Base-by-base conservation (phyloP, 108 stramenopile species). In the Cylindrotheca closterium region DNA sequence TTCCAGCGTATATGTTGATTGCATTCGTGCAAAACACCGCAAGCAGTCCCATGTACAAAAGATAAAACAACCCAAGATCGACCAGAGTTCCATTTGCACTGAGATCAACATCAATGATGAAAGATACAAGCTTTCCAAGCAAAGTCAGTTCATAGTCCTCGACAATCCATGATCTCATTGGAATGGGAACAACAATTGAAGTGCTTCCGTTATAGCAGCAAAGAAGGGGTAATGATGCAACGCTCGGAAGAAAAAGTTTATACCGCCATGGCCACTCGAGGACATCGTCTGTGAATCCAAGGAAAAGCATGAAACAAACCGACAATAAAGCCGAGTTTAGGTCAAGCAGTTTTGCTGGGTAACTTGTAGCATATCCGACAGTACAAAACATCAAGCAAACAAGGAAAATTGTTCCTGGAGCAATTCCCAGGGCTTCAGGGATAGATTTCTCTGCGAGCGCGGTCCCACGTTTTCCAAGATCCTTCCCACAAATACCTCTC, bases 21-120 rank as follows among this genome's bases (percentile, higher is more conserved):
- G 98, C 96, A 71, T 99, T 99, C 29, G 99, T 98, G 78, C 97
- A 98, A 83, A 99, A 99, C 2, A 99, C 96, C 1, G 96, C 96
- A 31, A 98, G 79, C 72, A 98, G 71, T 29, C 90, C 94, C 97
- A 99, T 99, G 73, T 96, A 98, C 23, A 96, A 67, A 58, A 93
- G 67, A 69, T 97, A 99, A 33, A 92, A 78, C 37, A 73, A 52
- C 31, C 96, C 96, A 65, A 95, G 53, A 66, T 96, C 89, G 23
- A 98, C 53, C 3, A 96, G 67, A 3, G 74, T 70, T 26, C 95
- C 96, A 28, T 84, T 74, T 2, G 88, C 81, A 52, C 84, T 73
- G 47, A 71, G 55, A 77, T 97, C 91, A 23, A 97, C 80, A 7
- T 71, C 74, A 4, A 88, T 68, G 27, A 90, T 55, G 22, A 48